A percentile compares a stretch with the other conserved stretches of the same genome.
phyloP scores from a whole-genome alignment of 805 yeast genomes.

The Ogataea paraovalis region DNA sequence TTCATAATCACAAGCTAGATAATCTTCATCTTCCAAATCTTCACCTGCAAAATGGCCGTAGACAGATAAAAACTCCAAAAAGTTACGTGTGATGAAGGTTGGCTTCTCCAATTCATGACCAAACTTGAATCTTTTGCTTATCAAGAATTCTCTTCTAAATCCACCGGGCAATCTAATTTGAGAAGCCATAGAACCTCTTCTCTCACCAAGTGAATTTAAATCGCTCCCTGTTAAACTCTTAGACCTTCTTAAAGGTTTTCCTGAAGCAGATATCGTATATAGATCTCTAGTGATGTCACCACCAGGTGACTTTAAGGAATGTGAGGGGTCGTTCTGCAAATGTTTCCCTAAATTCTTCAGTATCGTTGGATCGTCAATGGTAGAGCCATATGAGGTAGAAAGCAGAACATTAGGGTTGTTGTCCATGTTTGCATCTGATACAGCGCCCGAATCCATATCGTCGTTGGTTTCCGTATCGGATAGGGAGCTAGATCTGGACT shows the following conservation, averaged over 20 bases:
- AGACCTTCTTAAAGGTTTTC: constrained; percentile 21
- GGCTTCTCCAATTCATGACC: constrained; percentile 32
- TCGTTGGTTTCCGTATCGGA: background rate
- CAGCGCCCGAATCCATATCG: constrained; percentile 4
- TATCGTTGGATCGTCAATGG: constrained; percentile 32
- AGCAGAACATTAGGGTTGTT: background rate
- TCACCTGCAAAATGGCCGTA: constrained; percentile 90
- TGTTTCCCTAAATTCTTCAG: constrained; percentile 35
- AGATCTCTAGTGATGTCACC: constrained; percentile 51
- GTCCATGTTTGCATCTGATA: background rate
- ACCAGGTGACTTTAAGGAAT: constrained; percentile 39
- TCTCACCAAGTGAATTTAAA: constrained; percentile 21
- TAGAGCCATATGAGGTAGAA: constrained; percentile 23
- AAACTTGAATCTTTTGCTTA: constrained; percentile 27
- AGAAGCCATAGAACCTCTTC: constrained; percentile 64
- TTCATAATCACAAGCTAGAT: constrained; percentile 44
- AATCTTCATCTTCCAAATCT: constrained; percentile 66
- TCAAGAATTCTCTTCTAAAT: constrained; percentile 66
- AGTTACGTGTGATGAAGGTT: constrained; percentile 62
- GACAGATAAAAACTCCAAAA: constrained; percentile 69
- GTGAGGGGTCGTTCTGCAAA: constrained; percentile 31
- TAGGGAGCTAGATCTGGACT: constrained; percentile 3
- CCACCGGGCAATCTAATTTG: constrained; percentile 79
- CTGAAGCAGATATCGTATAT: constrained; percentile 28
- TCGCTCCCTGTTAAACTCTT: constrained; percentile 29